Evolutionary conservation across 2,329 filamentous ascomycete species (phyloP), one percentile per base, ranked within the genome.

Genomic region (Zelopaecilomyces penicillatus): DNA sequence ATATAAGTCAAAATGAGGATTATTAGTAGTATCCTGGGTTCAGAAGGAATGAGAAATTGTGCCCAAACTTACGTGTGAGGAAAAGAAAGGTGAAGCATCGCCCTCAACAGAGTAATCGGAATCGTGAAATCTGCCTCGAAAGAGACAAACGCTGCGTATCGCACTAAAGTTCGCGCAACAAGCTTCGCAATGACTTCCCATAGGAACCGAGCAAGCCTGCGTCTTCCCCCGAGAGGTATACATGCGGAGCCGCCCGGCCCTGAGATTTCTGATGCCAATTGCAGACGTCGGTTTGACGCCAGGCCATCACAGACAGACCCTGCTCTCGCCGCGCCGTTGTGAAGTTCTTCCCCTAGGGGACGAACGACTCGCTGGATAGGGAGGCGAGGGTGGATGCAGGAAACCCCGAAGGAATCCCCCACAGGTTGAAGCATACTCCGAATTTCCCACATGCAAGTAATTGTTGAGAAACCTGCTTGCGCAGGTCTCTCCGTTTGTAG

Each of bases 141-240:
- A 42, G 44, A 41, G 43, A 44, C 46, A 43, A 46, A 90, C 80
- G 87, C 87, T 78, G 85, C 86, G 85, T 88, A 93, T 93, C 87
- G 87, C 84, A 91, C 87, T 93, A 75, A 87, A 89, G 86, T 81
- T 63, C 35, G 41, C 65, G 54, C 54, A 61, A 90, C 86, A 82
- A 91, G 90, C 87, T 91, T 85, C 86, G 85, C 86, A 89, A 85
- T 76, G 83, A 81, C 87, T 87, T 85, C 85, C 87, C 87, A 93
- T 82, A 86, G 85, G 81, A 73, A 75, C 66, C 54, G 37, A 47
- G 46, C 26, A 47, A 48, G 43, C 38, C 6, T 40, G 26, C 35
- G 38, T 44, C 49, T 47, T 50, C 49, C 52, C 43, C 46, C 46
- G n/a, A 27, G 39, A 41, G 43, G 46, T 48, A 53, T 49, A 12